Evolutionary conservation across 345 rosid genomes (phyloP), one percentile per base, ranked within the genome.

Genomic region (Moricandia arvensis): DNA sequence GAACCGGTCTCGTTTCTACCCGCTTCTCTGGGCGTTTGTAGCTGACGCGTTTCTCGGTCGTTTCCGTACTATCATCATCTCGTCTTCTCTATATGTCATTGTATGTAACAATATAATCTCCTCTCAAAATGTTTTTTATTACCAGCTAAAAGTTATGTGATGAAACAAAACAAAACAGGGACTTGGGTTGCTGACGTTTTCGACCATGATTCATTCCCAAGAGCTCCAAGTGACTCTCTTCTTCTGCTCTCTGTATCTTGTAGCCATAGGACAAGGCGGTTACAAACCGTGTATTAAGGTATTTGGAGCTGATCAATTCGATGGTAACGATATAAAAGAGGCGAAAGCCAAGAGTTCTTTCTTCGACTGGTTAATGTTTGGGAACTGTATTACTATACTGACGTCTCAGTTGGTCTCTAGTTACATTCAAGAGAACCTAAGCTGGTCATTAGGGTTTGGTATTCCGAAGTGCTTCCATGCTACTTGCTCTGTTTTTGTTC

Each of bases 351-450:
- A 86, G 57, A 90, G 91, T 76, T 87, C 85, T 27, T 90, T 85
- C 82, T 91, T 91, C 78, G 90, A 91, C 63, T 88, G 96, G 97
- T 92, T 90, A 84, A 80, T 82, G 68, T 92, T 92, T 75, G 84
- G 86, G 35, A 57, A 81, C 62, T 81, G 86, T 45, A 77, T 18
- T 15, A 84, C 91, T 30, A 75, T 74, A 6, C 27, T 84, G 5
- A n/a, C 63, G 0, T 77, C 90, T 3, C 85, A 78, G 62, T 54
- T 73, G 57, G 41, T 90, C 26, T 30, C 89, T 65, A 84, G 70
- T 11, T 90, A 87, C 74, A 79, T 90, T 17, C 97, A 92, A 63
- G 97, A 92, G 75, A 84, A 87, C 71, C 59, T 90, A 15, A 86
- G 83, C n/a, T 92, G 96, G 97, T 89, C 80, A 10, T 83, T 86